These are phyloP conservation scores for Boletus reticuloceps DNA, from an alignment of 768 basidiomycete species.

Conservation along the genomic window DNA sequence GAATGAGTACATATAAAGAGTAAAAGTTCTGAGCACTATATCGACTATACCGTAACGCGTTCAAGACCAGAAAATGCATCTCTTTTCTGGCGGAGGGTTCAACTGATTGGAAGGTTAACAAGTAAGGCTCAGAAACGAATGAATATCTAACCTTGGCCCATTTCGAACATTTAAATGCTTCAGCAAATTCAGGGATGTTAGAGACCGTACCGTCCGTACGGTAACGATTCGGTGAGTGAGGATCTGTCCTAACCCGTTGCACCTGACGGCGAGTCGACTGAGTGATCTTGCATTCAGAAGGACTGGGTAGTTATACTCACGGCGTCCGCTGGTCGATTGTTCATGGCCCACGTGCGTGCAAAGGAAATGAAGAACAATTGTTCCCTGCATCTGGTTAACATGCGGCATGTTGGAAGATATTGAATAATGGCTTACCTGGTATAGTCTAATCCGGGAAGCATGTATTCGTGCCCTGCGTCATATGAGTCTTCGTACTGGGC, in stretches of 20 bases:
- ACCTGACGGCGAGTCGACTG: constrained; percentile 43
- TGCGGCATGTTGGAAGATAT: neutral
- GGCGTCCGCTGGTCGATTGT: constrained; percentile 74
- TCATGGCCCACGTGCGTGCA: constrained; percentile 83
- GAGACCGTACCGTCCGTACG: constrained; percentile 84
- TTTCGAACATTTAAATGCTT: constrained; percentile 79
- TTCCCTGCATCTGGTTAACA: constrained; percentile 49
- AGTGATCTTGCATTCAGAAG: neutral
- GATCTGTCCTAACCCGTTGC: constrained; percentile 80
- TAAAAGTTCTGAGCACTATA: constrained; percentile 1
- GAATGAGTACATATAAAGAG: constrained; percentile 20
- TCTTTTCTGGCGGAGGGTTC: constrained; percentile 78
- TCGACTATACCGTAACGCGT: neutral
- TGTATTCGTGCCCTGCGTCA: constrained; percentile 58
- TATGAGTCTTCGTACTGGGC: constrained; percentile 62
- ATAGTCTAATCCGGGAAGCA: constrained; percentile 78
- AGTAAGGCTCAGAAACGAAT: neutral
- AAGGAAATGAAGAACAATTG: constrained; percentile 95
- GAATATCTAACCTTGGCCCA: constrained; percentile 60
- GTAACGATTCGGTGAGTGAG: constrained; percentile 79
- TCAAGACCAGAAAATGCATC: constrained; percentile 79
- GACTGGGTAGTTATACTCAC: constrained; percentile 38
- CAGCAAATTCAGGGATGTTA: constrained; percentile 86
- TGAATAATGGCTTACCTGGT: constrained; percentile 49
- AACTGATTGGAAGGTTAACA: constrained; percentile 42